These are phyloP conservation scores for Dictyostelium brefeldianum DNA, from an alignment of 78 protist genomes.

Conservation along the genomic window DNA sequence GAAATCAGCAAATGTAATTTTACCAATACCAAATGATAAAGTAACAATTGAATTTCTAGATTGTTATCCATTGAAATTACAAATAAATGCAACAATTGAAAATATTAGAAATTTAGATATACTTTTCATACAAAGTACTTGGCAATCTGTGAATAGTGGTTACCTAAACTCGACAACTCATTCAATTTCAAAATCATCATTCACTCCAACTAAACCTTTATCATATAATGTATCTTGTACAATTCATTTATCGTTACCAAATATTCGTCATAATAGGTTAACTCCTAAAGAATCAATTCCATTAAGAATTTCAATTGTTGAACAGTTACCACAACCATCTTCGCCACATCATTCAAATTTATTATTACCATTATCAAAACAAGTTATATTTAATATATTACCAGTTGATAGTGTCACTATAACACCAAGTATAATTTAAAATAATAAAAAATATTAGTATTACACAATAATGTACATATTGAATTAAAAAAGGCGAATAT, in stretches of 20 bases:
- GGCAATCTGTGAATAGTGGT: background rate
- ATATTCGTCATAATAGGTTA: background rate
- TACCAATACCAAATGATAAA: conserved; percentile 18
- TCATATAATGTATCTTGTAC: conserved; percentile 24
- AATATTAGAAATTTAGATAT: conserved; percentile 52
- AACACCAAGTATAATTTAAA: background rate
- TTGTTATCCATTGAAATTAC: conserved; percentile 29
- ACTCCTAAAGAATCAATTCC: conserved; percentile 13
- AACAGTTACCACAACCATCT: conserved; percentile 19
- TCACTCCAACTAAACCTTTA: conserved; percentile 64
- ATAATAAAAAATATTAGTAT: too few species aligned
- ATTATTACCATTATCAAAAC: conserved; percentile 23
- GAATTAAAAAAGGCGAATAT: too few species aligned
- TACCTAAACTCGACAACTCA: background rate
- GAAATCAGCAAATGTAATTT: conserved; percentile 1
- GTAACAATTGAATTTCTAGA: conserved; percentile 30
- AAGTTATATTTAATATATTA: conserved; percentile 6
- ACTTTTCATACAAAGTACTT: conserved; percentile 17
- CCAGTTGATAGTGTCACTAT: background rate
- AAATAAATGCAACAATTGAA: conserved; percentile 31
- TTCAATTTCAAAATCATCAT: conserved; percentile 9
- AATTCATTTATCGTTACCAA: background rate
- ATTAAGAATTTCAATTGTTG: conserved; percentile 27
- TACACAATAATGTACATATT: too few species aligned
- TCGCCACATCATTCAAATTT: background rate